A percentile compares a stretch with the other conserved stretches of the same genome.
phyloP scores from a whole-genome alignment of 805 yeast genomes.

The Yamadazyma scolyti region DNA sequence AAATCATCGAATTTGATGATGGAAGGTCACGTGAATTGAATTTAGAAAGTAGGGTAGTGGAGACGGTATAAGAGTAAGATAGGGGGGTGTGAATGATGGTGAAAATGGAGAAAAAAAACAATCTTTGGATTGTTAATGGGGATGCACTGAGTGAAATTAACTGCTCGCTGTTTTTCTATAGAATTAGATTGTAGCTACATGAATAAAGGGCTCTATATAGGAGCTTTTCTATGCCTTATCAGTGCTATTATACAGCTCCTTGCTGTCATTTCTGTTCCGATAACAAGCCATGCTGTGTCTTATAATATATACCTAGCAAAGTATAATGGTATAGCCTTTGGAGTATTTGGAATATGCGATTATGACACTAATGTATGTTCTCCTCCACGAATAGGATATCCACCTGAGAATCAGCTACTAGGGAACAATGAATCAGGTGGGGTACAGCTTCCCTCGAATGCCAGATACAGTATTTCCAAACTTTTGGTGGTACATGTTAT shows the following conservation, averaged over 20 bases:
- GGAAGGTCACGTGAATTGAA: too few species aligned
- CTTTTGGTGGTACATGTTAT: slow-evolving; percentile 39
- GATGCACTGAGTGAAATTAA: background rate
- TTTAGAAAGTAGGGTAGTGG: too few species aligned
- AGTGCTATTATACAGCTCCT: slow-evolving; percentile 35
- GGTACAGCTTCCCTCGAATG: slow-evolving; percentile 37
- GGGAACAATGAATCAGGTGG: slow-evolving; percentile 10
- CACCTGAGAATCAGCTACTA: slow-evolving; percentile 7
- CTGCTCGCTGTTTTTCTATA: background rate
- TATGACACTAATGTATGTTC: slow-evolving; percentile 24
- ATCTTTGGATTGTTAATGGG: background rate
- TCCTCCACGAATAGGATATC: slow-evolving; percentile 35
- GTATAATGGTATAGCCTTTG: slow-evolving; percentile 32
- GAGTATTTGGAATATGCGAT: slow-evolving; percentile 44
- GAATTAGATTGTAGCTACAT: slow-evolving; percentile 8
- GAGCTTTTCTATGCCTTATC: slow-evolving; percentile 23
- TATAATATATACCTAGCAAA: slow-evolving; percentile 26
- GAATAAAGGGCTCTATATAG: slow-evolving; percentile 28
- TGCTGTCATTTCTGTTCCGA: slow-evolving; percentile 40
- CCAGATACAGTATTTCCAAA: slow-evolving; percentile 37
- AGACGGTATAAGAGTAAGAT: too few species aligned
- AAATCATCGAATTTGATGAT: too few species aligned
- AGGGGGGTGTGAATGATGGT: background rate
- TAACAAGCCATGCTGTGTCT: slow-evolving; percentile 24
- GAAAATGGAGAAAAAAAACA: background rate